phyloP scores from a whole-genome alignment of 2,329 filamentous ascomycete genomes.

The Scleromitrula shiraiana region DNA sequence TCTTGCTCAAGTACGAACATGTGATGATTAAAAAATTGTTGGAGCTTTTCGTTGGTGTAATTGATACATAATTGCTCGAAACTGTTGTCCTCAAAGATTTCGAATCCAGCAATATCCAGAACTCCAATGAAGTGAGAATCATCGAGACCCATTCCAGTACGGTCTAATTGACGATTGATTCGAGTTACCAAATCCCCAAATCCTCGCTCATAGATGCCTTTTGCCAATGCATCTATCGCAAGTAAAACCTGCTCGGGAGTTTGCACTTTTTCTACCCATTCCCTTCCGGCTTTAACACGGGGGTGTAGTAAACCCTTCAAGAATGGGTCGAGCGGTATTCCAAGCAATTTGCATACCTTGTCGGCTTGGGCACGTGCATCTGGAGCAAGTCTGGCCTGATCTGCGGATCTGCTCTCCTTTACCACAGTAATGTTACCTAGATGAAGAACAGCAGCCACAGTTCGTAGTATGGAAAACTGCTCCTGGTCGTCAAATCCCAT shows the following conservation, averaged over 20 bases:
- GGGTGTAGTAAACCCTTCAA: conserved; percentile 84
- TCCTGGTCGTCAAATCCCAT: conserved; percentile 90
- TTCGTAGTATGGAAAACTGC: conserved; percentile 73
- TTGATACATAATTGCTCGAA: conserved; percentile 99
- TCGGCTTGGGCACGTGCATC: conserved; percentile 69
- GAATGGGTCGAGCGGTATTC: conserved; percentile 78
- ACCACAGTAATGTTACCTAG: conserved; percentile 84
- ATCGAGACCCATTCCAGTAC: conserved; percentile 72
- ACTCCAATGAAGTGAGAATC: conserved; percentile 96
- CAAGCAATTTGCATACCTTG: conserved; percentile 75
- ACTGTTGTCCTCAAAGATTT: conserved; percentile 97
- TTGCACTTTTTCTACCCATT: conserved; percentile 98
- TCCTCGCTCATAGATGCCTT: conserved; percentile 94
- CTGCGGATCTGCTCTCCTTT: conserved; percentile 83
- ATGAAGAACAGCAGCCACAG: conserved; percentile 85
- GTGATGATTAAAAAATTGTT: conserved; percentile 99
- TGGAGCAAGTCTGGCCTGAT: conserved; percentile 76
- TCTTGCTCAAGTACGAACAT: conserved; percentile 99
- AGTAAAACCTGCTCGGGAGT: conserved; percentile 93
- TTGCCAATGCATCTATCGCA: conserved; percentile 81
- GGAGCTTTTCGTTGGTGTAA: conserved; percentile 98
- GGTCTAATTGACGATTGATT: conserved; percentile 87
- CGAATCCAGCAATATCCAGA: conserved; percentile 96
- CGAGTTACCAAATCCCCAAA: conserved; percentile 88
- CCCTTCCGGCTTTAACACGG: conserved; percentile 86